Base-by-base conservation (phyloP, 1,284 basidiomycete genomes). In the Tilletia caries region DNA sequence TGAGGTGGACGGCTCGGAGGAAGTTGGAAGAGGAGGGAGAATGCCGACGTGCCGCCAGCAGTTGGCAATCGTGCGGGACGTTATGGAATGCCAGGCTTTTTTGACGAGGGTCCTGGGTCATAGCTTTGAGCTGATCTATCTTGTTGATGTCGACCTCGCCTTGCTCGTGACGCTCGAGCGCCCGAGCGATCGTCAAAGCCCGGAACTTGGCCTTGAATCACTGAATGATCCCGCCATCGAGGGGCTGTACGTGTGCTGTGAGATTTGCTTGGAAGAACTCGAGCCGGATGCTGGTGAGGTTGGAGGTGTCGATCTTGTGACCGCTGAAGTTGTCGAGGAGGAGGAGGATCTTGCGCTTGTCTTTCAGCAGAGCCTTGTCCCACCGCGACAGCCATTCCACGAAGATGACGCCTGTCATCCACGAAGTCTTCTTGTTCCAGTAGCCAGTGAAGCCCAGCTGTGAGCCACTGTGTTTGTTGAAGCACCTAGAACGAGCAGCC, bases 201-300 rank as follows among this genome's bases (percentile, higher is more conserved):
- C 54, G 54, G 66, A 84, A 84, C 65, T 83, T 78, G 5, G 84
- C 84, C 71, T 85, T 85, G 75, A 83, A 78, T 37, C 73, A 73
- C 0, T 78, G 62, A 67, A 85, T 84, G 58, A 84, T 84, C 25
- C 84, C 83, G 1, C 76, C 78, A 72, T 85, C 82, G 2, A 66
- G 77, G 12, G 80, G 65, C 71, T 79, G 83, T 72, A 84, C 79
- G 73, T 68, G 74, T 1, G 80, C 76, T 3, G 75, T 84, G 27
- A 83, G 79, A 52, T 84, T 84, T 13, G 84, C 75, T 27, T 76
- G 69, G 60, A 85, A 82, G 66, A 71, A 79, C 50, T 77, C 71
- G 23, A 85, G 44, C 3, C 67, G 58, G 32, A 85, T 78, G 68
- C 84, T 82, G 32, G 43, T 44, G 44, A 58, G 48, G 10, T 23